Percentiles rank a stretch among this genome's conserved stretches.
Conservation (phyloP, 2,329 filamentous ascomycete genomes). For the Ophiostoma sp. region DNA sequence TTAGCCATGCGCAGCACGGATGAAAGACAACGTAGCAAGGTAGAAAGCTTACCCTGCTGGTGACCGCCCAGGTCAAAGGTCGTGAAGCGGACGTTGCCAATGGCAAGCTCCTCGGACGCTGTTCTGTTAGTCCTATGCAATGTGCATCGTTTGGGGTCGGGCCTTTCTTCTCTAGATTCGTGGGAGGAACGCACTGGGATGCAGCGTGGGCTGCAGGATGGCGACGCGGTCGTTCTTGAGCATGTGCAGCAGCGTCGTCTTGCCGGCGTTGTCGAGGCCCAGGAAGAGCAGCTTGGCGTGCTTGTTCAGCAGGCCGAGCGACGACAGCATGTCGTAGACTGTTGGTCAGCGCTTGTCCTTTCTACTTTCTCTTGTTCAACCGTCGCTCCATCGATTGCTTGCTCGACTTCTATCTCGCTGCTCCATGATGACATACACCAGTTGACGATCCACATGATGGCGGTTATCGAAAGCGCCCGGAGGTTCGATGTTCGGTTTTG, state of each 20-base stretch:
- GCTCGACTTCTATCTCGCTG: background rate
- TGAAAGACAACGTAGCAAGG: too few relatives aligned
- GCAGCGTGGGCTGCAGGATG: conserved; percentile 82
- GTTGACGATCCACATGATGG: conserved; percentile 85
- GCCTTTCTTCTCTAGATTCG: too few relatives aligned
- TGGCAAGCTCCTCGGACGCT: conserved; percentile 88
- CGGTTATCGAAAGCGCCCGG: conserved; percentile 15
- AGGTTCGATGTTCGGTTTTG: background rate
- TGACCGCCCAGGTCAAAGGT: conserved; percentile 92
- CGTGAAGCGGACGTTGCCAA: conserved; percentile 89
- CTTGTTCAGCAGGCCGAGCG: conserved; percentile 86
- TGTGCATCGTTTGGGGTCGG: background rate
- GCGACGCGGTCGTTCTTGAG: conserved; percentile 95
- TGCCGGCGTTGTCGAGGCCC: conserved; percentile 88
- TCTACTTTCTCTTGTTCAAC: background rate
- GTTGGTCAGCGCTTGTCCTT: conserved; percentile 31
- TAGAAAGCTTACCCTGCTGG: conserved; percentile 63
- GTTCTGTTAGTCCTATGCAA: background rate
- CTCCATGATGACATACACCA: conserved; percentile 65
- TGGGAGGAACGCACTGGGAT: conserved; percentile 65
- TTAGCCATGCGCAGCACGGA: background rate
- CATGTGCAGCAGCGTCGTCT: conserved; percentile 92
- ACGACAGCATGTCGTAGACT: conserved; percentile 89
- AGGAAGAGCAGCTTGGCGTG: conserved; percentile 92
- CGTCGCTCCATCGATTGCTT: background rate